These are phyloP conservation scores for Pichia sp. DNA, from an alignment of 1,139 yeast species.

Conservation along the genomic window DNA sequence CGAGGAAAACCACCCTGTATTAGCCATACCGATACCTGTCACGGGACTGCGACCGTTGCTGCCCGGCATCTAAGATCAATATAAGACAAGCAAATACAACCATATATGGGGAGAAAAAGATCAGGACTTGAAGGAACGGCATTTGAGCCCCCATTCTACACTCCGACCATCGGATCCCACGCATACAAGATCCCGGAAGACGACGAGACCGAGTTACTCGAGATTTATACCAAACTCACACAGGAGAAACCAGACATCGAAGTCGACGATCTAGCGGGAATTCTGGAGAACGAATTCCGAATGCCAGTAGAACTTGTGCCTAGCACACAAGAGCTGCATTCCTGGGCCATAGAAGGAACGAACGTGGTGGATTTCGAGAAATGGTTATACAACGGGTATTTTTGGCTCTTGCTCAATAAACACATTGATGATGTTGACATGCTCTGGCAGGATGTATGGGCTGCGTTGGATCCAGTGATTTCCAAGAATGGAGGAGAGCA, in stretches of 20 bases:
- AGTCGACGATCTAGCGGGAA: background rate
- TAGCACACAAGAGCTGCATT: conserved; percentile 30
- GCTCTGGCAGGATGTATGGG: conserved; percentile 38
- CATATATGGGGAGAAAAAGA: conserved; percentile 6
- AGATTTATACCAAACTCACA: conserved; percentile 13
- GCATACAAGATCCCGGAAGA: conserved; percentile 18
- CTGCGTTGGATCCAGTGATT: conserved; percentile 13
- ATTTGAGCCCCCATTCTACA: conserved; percentile 18
- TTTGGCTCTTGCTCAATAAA: conserved; percentile 34
- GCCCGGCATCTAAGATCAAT: too few species aligned
- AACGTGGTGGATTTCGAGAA: conserved; percentile 43
- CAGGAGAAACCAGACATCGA: conserved; percentile 12
- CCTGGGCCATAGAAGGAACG: conserved; percentile 20
- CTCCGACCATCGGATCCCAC: conserved; percentile 9
- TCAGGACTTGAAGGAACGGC: conserved; percentile 11
- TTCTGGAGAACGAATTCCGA: conserved; percentile 15
- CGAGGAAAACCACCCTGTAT: background rate
- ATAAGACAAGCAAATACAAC: too few species aligned
- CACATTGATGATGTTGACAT: conserved; percentile 38
- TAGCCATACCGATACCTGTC: too few species aligned
- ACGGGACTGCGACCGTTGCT: too few species aligned
- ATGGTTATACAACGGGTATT: conserved; percentile 37
- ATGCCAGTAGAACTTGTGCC: conserved; percentile 24
- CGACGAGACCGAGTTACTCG: conserved; percentile 15
- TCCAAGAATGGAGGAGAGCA: background rate